Evolutionary conservation across 176 grass and related monocot genomes (phyloP).

Genomic region (Zoysia pacifica): DNA sequence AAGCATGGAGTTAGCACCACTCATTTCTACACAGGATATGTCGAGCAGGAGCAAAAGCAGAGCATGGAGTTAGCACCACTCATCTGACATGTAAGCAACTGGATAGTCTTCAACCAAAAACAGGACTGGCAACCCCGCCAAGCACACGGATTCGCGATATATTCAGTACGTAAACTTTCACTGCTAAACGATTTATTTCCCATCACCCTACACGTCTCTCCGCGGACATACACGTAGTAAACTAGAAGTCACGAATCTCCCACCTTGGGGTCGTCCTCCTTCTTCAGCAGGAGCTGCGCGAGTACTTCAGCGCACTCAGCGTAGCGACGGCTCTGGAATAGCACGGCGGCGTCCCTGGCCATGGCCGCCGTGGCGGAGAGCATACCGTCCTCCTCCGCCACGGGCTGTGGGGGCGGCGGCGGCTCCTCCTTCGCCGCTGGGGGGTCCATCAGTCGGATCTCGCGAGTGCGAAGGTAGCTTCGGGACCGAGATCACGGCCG

Average conservation of each 20-base stretch:
- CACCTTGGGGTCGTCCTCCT: conserved; percentile 85
- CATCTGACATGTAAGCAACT: neutral
- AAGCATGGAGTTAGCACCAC: neutral
- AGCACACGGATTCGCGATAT: conserved; percentile 10
- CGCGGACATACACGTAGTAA: neutral
- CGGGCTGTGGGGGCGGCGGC: conserved; percentile 24
- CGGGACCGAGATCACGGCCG: neutral
- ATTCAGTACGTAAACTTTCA: neutral
- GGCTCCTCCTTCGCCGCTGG: conserved; percentile 63
- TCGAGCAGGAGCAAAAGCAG: neutral
- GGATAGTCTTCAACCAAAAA: neutral
- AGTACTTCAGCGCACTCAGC: conserved; percentile 70
- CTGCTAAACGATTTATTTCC: neutral
- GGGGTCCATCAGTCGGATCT: conserved; percentile 58
- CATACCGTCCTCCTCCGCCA: conserved; percentile 49
- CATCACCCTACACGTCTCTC: neutral
- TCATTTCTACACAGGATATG: neutral
- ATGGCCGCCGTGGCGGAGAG: conserved; percentile 62
- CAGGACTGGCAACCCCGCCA: neutral
- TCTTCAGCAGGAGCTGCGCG: conserved; percentile 67
- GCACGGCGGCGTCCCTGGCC: conserved; percentile 68
- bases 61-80: no score
- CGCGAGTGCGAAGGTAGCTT: conserved; percentile 3
- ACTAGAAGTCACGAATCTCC: conserved; percentile 18
- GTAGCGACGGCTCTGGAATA: conserved; percentile 75